phyloP scores from a whole-genome alignment of 2,329 filamentous ascomycete species.

The Anthostomella pinea region DNA sequence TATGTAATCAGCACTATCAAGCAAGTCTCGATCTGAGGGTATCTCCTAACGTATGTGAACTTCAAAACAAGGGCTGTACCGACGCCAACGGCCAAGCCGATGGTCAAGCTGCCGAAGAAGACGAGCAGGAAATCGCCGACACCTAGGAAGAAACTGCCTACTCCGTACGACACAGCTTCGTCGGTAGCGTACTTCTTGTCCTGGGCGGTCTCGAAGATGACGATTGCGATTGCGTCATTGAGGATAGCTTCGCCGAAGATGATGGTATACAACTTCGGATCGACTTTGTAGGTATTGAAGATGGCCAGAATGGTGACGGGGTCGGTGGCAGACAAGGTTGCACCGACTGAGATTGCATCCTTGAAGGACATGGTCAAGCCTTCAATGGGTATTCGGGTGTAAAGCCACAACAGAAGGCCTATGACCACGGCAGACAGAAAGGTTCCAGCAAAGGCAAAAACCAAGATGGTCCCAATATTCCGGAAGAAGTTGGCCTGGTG shows the following conservation, averaged over 20 bases:
- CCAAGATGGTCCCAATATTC: constrained; percentile 95
- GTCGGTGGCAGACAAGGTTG: constrained; percentile 93
- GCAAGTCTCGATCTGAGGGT: constrained; percentile 96
- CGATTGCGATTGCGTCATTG: constrained; percentile 97
- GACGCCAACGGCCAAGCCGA: constrained; percentile 85
- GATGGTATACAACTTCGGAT: constrained; percentile 96
- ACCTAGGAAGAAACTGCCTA: constrained; percentile 84
- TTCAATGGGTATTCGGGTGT: constrained; percentile 82
- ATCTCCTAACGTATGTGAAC: constrained; percentile 87
- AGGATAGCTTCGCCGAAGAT: constrained; percentile 98
- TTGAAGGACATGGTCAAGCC: constrained; percentile 85
- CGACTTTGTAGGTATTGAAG: constrained; percentile 99
- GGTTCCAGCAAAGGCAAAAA: constrained; percentile 95
- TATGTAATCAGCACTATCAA: constrained; percentile 92
- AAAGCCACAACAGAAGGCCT: constrained; percentile 82
- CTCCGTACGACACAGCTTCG: constrained; percentile 66
- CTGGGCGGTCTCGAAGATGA: constrained; percentile 97
- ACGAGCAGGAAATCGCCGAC: constrained; percentile 92
- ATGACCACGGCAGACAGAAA: constrained; percentile 97
- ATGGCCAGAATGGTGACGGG: constrained; percentile 97
- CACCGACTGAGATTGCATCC: constrained; percentile 93
- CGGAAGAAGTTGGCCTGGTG: constrained; percentile 99
- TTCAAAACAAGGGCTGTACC: constrained; percentile 85
- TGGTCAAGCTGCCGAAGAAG: constrained; percentile 90
- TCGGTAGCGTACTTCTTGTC: constrained; percentile 82